These are phyloP conservation scores for Colletotrichum noveboracense DNA, from an alignment of 2,329 filamentous ascomycete genomes.

Conservation along the genomic window DNA sequence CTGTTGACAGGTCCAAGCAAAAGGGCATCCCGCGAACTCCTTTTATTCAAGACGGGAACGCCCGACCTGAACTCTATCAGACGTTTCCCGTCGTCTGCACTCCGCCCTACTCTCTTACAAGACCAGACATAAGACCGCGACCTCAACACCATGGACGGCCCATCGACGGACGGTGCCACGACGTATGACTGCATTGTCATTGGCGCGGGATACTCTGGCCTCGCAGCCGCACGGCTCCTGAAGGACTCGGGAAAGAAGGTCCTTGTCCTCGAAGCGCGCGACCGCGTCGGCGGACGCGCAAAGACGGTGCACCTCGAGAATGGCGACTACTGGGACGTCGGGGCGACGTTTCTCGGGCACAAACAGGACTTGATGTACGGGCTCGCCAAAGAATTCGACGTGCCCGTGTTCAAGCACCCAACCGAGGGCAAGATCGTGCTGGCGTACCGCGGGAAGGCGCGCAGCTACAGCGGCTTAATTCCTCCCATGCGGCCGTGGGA, in stretches of 20 bases:
- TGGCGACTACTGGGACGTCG: conserved; percentile 24
- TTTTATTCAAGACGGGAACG: background rate
- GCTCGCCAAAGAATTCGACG: conserved; percentile 13
- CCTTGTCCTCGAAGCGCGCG: conserved; percentile 13
- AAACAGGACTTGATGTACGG: conserved; percentile 20
- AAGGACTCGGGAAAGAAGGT: conserved; percentile 8
- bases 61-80: background rate
- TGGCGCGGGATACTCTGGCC: conserved; percentile 18
- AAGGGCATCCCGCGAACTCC: background rate
- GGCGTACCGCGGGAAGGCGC: conserved; percentile 7
- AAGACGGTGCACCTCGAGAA: conserved; percentile 10
- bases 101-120: background rate
- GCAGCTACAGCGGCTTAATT: conserved; percentile 14
- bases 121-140: background rate
- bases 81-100: background rate
- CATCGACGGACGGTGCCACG: background rate
- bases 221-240: conserved; percentile 12
- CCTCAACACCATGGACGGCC: background rate
- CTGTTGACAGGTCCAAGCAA: background rate
- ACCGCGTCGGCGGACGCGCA: conserved; percentile 21
- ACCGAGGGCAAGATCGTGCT: conserved; percentile 16
- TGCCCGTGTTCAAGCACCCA: background rate
- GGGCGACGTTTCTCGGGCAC: conserved; percentile 25
- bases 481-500: conserved; percentile 22
- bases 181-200: conserved; percentile 21